Evolutionary conservation across 2,329 filamentous ascomycete genomes (phyloP).

Genomic region (Periconia sp.): DNA sequence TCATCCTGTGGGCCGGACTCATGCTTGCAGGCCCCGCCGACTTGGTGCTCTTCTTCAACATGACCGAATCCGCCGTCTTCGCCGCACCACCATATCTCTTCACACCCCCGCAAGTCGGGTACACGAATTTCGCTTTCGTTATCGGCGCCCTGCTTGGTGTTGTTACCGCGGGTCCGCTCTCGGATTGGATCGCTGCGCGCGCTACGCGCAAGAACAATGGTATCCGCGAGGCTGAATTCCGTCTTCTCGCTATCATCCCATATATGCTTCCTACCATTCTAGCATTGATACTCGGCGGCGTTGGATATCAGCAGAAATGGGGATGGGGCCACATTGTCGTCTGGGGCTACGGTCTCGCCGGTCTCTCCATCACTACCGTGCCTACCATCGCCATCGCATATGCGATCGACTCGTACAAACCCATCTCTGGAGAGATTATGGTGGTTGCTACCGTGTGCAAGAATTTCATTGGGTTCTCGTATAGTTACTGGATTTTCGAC

Average conservation of each 20-base stretch:
- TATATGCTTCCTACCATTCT: constrained; percentile 55
- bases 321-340: constrained; percentile 53
- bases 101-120: constrained; percentile 48
- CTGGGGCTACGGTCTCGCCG: constrained; percentile 51
- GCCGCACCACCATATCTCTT: constrained; percentile 51
- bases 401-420: constrained; percentile 51
- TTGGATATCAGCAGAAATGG: constrained; percentile 54
- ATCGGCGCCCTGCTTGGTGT: constrained; percentile 58
- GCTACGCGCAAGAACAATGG: constrained; percentile 57
- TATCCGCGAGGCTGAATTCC: constrained; percentile 61
- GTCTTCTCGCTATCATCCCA: constrained; percentile 49
- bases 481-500: constrained; percentile 47
- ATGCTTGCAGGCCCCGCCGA: constrained; percentile 43
- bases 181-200: constrained; percentile 59
- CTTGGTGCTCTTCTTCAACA: constrained; percentile 52
- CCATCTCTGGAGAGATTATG: constrained; percentile 51
- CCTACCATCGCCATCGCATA: constrained; percentile 50
- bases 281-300: constrained; percentile 50
- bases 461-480: constrained; percentile 49
- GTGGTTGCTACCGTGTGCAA: constrained; percentile 49
- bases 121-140: constrained; percentile 51
- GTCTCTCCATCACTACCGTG: constrained; percentile 45
- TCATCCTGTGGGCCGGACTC: constrained; percentile 42
- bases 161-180: constrained; percentile 56
- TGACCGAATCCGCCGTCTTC: constrained; percentile 54